phyloP scores from a whole-genome alignment of 805 yeast species.

The Candida oleophila region DNA sequence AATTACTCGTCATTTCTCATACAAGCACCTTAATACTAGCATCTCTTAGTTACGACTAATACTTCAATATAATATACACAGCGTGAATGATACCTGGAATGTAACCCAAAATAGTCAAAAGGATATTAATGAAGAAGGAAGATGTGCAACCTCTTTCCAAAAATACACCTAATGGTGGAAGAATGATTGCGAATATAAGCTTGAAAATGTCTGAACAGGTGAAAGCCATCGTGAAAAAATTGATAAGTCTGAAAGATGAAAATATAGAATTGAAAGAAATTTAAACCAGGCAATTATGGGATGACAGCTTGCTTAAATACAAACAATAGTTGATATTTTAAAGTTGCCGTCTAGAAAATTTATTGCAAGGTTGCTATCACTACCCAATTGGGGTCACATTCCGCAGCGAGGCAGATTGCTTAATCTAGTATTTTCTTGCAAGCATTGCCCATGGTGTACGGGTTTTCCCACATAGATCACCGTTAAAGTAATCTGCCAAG shows the following conservation, averaged over 20 bases:
- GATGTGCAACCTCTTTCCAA: constrained; percentile 56
- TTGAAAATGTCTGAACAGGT: constrained; percentile 55
- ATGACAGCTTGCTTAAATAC: not conserved
- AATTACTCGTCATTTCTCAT: too few species aligned
- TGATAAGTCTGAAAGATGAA: not conserved
- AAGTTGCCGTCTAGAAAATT: not conserved
- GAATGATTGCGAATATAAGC: constrained; percentile 48
- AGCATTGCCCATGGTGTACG: too few species aligned
- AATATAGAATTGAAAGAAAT: not conserved
- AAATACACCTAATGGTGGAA: constrained; percentile 66
- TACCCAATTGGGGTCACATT: not conserved
- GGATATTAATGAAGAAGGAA: constrained; percentile 49
- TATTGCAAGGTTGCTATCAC: not conserved
- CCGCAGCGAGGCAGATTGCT: not conserved
- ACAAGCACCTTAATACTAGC: too few species aligned
- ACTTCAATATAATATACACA: constrained; percentile 48
- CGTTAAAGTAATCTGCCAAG: too few species aligned
- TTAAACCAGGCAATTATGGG: not conserved
- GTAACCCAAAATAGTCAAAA: constrained; percentile 71
- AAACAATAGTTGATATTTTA: not conserved
- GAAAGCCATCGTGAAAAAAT: constrained; percentile 39
- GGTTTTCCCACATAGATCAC: too few species aligned
- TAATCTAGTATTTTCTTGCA: not conserved
- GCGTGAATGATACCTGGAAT: constrained; percentile 75
- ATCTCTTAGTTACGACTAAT: constrained; percentile 12